Evolutionary conservation across 1,139 yeast species (phyloP), one percentile per base, ranked within the genome.

Genomic region (Candida neerlandica): DNA sequence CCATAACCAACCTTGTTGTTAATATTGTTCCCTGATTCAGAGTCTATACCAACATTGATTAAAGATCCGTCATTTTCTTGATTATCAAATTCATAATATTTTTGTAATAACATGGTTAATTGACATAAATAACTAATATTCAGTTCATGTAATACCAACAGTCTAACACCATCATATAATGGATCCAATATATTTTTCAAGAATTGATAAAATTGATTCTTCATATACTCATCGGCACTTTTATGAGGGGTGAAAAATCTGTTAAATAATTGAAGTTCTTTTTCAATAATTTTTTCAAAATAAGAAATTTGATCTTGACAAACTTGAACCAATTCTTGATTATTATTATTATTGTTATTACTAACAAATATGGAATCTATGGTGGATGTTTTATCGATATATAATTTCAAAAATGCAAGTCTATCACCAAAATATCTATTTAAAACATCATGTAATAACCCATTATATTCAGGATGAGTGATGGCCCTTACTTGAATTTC

Each of bases 91-190:
- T 86, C 90, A 57, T 83, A 83, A 55, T 84, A 85, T 53, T 85
- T 82, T 53, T 85, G 86, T 29, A 92, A 70, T 27, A 90, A 68
- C 1, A 89, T 79, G 1, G 94, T 83, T 43, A 91, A 71, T 60
- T 90, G 95, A 65, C 97, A 89, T 26, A 94, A 69, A 16, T 75
- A 73, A 29, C 78, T 73, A 19, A 91, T 85, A 54, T 83, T 85
- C 9, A 78, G 71, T 61, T 91, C 97, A 51, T 85, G 78, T 37
- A 91, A 73, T 2, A 89, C 80, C 44, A 79, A 72, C 50, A 84
- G 80, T 52, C 97, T 75, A 30, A 89, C 66, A 1, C 75, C 67
- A 56, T 89, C 95, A 60, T 90, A 87, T 26, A 92, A 69, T 0
- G 96, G 95, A 42, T 90, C 96, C 41, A 89, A 72, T 5, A 88